These are phyloP conservation scores for Areca catechu DNA, from an alignment of 176 grass and related monocot genomes.

Conservation along the genomic window DNA sequence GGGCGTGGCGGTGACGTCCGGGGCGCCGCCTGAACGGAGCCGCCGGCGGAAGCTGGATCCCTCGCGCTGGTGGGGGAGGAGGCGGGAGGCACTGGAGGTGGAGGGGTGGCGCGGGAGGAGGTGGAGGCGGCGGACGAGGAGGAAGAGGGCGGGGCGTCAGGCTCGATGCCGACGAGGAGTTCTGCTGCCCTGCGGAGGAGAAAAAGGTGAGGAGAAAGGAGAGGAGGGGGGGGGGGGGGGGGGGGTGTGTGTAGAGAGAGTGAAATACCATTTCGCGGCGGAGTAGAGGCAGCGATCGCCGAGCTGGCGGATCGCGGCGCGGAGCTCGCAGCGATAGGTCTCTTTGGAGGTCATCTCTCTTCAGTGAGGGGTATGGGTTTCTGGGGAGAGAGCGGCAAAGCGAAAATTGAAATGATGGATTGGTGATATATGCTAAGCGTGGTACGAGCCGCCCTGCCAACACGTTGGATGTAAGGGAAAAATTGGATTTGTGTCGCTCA, in stretches of 20 bases:
- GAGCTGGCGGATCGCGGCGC: slow-evolving; percentile 60
- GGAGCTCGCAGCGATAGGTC: slow-evolving; percentile 73
- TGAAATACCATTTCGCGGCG: slow-evolving; percentile 77
- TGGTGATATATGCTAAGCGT: no score
- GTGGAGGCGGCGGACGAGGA: slow-evolving; percentile 26
- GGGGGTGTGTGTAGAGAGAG: not conserved
- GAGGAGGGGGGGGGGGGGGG: not conserved
- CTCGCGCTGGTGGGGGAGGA: slow-evolving; percentile 22
- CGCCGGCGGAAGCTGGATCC: slow-evolving; percentile 69
- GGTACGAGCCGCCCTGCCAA: no score
- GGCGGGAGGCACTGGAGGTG: slow-evolving; percentile 37
- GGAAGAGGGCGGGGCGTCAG: slow-evolving; percentile 25
- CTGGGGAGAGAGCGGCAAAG: no score
- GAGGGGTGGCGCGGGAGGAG: slow-evolving; percentile 34
- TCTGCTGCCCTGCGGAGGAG: slow-evolving; percentile 56
- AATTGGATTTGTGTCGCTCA: no score
- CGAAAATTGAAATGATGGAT: no score
- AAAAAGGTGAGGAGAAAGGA: slow-evolving; percentile 1
- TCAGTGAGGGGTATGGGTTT: no score
- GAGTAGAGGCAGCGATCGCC: slow-evolving; percentile 83
- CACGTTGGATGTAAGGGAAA: no score
- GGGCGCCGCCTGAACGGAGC: slow-evolving; percentile 29
- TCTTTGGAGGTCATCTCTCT: slow-evolving; percentile 35
- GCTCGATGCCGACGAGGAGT: slow-evolving; percentile 72
- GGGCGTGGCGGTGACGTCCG: slow-evolving; percentile 37